A percentile compares a stretch with the other conserved stretches of the same genome.
Evolutionary conservation across 192 early-diverging fungal species (phyloP).

Genomic region (Endogone sp.): DNA sequence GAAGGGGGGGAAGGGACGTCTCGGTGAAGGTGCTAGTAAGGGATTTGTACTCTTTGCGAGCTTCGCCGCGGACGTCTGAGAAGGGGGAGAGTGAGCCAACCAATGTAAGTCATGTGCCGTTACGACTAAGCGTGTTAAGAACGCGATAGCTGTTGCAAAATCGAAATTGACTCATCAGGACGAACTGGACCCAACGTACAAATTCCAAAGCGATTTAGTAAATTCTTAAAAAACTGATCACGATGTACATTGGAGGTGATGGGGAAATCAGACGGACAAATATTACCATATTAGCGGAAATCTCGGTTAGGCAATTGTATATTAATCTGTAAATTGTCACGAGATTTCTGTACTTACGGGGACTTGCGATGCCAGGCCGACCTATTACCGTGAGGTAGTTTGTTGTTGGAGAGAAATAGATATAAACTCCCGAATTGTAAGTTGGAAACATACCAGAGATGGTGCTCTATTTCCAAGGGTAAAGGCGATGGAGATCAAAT

Average conservation of each 20-base stretch:
- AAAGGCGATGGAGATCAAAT: background rate
- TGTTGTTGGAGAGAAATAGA: too few species aligned
- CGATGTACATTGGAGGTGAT: constrained; percentile 2
- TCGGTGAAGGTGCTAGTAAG: constrained; percentile 46
- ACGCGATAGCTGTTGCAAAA: too few species aligned
- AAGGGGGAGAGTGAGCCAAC: background rate
- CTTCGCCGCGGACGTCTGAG: constrained; percentile 35
- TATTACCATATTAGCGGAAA: too few species aligned
- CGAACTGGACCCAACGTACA: constrained; percentile 19
- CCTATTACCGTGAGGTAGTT: background rate
- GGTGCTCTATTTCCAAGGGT: too few species aligned
- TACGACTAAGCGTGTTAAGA: too few species aligned
- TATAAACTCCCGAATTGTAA: too few species aligned
- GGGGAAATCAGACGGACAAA: too few species aligned
- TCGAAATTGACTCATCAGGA: too few species aligned
- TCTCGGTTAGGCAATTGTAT: too few species aligned
- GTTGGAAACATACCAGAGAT: too few species aligned
- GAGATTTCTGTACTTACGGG: background rate
- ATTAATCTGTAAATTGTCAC: too few species aligned
- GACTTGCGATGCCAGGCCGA: background rate
- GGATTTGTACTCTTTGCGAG: constrained; percentile 61
- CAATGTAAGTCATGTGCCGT: too few species aligned
- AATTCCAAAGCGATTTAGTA: constrained; percentile 55
- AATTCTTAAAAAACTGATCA: constrained; percentile 52
- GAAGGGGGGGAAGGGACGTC: constrained; percentile 42